Percentiles rank a stretch among this genome's conserved stretches.
Evolutionary conservation across 164 flowering plant genomes (phyloP).

Genomic region (Stephania yunnanensis): DNA sequence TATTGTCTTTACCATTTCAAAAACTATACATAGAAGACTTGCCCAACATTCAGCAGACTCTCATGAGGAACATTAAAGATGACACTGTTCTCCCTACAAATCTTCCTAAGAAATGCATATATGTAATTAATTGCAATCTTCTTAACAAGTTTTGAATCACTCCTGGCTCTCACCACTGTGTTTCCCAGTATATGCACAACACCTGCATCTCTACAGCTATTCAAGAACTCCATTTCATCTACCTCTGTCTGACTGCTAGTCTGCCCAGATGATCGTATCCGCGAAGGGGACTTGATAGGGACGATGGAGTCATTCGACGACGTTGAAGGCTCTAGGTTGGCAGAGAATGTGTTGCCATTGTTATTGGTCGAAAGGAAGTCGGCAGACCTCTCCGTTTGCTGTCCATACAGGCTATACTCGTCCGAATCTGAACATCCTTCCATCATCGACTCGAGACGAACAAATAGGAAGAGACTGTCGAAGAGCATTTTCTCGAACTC

Average conservation of each 20-base stretch:
- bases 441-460: constrained; percentile 88
- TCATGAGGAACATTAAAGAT: constrained; percentile 85
- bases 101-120: constrained; percentile 85
- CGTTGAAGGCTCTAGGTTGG: constrained; percentile 35
- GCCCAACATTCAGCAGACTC: constrained; percentile 83
- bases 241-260: constrained; percentile 44
- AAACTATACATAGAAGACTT: constrained; percentile 60
- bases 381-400: constrained; percentile 45
- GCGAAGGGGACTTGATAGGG: constrained; percentile 35
- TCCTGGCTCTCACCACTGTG: constrained; percentile 70
- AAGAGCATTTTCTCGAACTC: constrained; percentile 92
- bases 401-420: constrained; percentile 39
- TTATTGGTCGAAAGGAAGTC: constrained; percentile 33
- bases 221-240: constrained; percentile 75
- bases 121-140: constrained; percentile 77
- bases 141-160: constrained; percentile 59
- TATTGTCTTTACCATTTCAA: constrained; percentile 9
- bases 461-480: constrained; percentile 62
- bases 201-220: constrained; percentile 77
- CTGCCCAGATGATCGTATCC: constrained; percentile 37
- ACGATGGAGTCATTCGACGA: constrained; percentile 67
- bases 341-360: constrained; percentile 22
- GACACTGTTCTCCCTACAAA: constrained; percentile 85
- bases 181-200: constrained; percentile 94
- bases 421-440: constrained; percentile 86